These are phyloP conservation scores for Russula compacta DNA, from an alignment of 768 basidiomycete species.

Conservation along the genomic window DNA sequence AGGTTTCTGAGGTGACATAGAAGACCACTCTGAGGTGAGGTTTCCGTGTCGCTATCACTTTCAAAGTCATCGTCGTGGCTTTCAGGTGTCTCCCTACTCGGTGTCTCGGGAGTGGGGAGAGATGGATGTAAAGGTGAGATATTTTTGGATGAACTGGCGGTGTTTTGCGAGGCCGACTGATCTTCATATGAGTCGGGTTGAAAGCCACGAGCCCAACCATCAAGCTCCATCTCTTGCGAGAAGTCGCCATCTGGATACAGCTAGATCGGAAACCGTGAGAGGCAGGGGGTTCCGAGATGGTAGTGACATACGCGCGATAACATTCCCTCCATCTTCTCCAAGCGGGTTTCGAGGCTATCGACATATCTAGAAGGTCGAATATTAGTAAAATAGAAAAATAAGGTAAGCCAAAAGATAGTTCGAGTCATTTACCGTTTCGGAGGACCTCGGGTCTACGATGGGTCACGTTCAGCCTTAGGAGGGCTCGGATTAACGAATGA, in stretches of 20 bases:
- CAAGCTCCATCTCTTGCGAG: slow-evolving; percentile 19
- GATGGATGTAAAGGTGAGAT: neutral
- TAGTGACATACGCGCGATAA: slow-evolving; percentile 10
- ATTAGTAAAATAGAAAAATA: neutral
- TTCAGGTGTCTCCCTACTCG: neutral
- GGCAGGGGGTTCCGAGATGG: neutral
- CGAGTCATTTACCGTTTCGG: slow-evolving; percentile 12
- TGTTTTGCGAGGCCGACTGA: neutral
- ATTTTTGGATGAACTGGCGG: neutral
- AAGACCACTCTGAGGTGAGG: neutral
- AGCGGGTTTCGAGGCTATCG: slow-evolving; percentile 18
- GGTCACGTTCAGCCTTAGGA: neutral
- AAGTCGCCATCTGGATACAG: slow-evolving; percentile 18
- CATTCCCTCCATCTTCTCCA: slow-evolving; percentile 21
- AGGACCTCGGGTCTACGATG: slow-evolving; percentile 14
- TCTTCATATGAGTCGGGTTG: slow-evolving; percentile 7
- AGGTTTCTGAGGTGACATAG: neutral
- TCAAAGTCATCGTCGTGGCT: neutral
- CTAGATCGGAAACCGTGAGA: neutral
- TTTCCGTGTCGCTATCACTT: neutral
- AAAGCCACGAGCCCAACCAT: slow-evolving; percentile 11
- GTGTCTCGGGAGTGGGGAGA: neutral
- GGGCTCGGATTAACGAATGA: too few species aligned
- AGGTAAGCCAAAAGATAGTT: neutral
- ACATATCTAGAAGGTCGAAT: slow-evolving; percentile 7